phyloP scores from a whole-genome alignment of 257 asterid species.

The Eustoma russellianum region DNA sequence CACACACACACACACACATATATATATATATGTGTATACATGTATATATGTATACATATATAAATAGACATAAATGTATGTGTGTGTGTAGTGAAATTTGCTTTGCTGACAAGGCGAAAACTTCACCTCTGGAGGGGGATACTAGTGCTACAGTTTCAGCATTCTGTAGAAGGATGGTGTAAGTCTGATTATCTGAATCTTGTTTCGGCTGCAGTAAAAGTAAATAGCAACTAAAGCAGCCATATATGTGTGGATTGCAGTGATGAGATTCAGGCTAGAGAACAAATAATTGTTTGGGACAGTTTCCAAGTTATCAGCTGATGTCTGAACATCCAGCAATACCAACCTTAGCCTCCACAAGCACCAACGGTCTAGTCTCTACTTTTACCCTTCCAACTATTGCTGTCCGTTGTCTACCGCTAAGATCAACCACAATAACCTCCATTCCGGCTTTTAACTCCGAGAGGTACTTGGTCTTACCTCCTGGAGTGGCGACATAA shows the following conservation, averaged over 20 bases:
- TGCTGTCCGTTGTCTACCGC: constrained; percentile 67
- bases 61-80: no score
- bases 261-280: background rate
- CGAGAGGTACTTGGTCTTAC: constrained; percentile 75
- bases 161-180: constrained; percentile 70
- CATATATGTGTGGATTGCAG: background rate
- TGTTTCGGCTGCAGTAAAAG: constrained; percentile 27
- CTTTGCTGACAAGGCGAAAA: background rate
- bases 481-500: constrained; percentile 23
- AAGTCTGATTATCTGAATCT: constrained; percentile 34
- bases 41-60: no score
- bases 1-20: no score
- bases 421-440: constrained; percentile 59
- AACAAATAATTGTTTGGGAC: background rate
- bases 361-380: constrained; percentile 74
- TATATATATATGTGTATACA: no score
- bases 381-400: constrained; percentile 83
- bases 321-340: background rate
- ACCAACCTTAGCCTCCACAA: constrained; percentile 74
- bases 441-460: constrained; percentile 77
- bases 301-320: background rate
- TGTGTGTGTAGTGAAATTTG: background rate
- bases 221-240: background rate
- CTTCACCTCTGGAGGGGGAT: constrained; percentile 32
- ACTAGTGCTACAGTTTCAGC: constrained; percentile 83